Percentiles rank a stretch among this genome's conserved stretches.
These are phyloP conservation scores for Aspergillus neotritici DNA, from an alignment of 2,329 filamentous ascomycete genomes.

Conservation along the genomic window DNA sequence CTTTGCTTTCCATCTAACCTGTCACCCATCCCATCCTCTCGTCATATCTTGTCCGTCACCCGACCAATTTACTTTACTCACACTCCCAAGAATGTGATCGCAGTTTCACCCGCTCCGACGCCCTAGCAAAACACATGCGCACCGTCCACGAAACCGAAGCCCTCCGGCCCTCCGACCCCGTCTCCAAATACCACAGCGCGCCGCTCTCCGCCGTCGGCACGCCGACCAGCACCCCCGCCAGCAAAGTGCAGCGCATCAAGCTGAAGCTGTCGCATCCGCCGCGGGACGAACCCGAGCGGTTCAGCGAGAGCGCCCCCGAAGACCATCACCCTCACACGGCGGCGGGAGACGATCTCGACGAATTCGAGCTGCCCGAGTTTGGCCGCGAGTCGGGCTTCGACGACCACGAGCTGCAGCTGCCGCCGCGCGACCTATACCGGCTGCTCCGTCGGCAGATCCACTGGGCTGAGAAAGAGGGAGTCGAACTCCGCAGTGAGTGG, in stretches of 20 bases:
- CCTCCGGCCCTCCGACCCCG: constrained; percentile 59
- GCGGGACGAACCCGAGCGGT: constrained; percentile 25
- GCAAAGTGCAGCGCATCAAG: constrained; percentile 38
- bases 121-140: constrained; percentile 95
- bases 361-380: constrained; percentile 34
- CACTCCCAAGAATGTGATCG: constrained; percentile 75
- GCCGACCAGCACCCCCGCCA: constrained; percentile 24
- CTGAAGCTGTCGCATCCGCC: constrained; percentile 37
- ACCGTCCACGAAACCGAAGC: constrained; percentile 97
- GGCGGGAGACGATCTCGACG: constrained; percentile 32
- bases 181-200: constrained; percentile 34
- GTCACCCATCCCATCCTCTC: not conserved
- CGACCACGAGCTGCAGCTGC: constrained; percentile 39
- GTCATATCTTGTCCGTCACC: not conserved
- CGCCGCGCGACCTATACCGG: constrained; percentile 39
- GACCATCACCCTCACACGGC: constrained; percentile 12
- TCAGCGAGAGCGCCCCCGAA: constrained; percentile 23
- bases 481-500: constrained; percentile 36
- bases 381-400: constrained; percentile 40
- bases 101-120: constrained; percentile 92
- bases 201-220: constrained; percentile 23
- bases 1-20: constrained; percentile 1
- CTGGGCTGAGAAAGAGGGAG: constrained; percentile 43
- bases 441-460: constrained; percentile 44
- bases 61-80: not conserved